Evolutionary conservation across 208 protist species (phyloP), one percentile per base, ranked within the genome.

Genomic region (Leishmania aethiopica): DNA sequence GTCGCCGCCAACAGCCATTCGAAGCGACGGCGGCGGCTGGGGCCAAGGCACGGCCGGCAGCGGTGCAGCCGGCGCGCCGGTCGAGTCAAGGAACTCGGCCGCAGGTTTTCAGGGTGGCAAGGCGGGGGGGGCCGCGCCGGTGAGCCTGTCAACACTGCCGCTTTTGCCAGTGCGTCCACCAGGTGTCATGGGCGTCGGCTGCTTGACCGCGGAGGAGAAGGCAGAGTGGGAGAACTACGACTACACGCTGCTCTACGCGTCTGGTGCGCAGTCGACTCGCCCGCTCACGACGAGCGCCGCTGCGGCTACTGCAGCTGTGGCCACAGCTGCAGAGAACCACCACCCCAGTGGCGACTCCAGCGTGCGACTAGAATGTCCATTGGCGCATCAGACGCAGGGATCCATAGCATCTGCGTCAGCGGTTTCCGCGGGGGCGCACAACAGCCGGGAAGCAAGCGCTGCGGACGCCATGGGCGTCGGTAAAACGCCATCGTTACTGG

Each of bases 171-270:
- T 45, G 51, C 49, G 78, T 11, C 15, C 69, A 40, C 32, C 79
- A 47, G 80, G 78, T 25, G 83, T 86, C 74, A 86, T 86, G 83
- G 83, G 83, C n/a, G 78, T 86, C 40, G 79, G 80, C 57, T 75
- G 78, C 53, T 57, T 86, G n/a, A 86, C 83, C 0, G 32, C 37
- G 57, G 83, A 79, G 83, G 83, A 86, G 74, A 49, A 77, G 83
- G 75, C 35, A 32, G 83, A 86, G 75, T 86, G 83, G 83, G 83
- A 86, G 69, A 62, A 19, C 19, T 86, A 75, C 64, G 83, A 86
- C 57, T 86, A 86, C 78, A 82, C 79, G 15, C 32, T 77, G 42
- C 79, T 86, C 19, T 86, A 86, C 51, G 83, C 78, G 3, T 64
- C 71, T 55, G 66, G 40, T 71, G 51, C 78, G 8, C 73, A 80